Base-by-base conservation (phyloP, 371 early-diverging fungal species). In the Zychaea mexicana region DNA sequence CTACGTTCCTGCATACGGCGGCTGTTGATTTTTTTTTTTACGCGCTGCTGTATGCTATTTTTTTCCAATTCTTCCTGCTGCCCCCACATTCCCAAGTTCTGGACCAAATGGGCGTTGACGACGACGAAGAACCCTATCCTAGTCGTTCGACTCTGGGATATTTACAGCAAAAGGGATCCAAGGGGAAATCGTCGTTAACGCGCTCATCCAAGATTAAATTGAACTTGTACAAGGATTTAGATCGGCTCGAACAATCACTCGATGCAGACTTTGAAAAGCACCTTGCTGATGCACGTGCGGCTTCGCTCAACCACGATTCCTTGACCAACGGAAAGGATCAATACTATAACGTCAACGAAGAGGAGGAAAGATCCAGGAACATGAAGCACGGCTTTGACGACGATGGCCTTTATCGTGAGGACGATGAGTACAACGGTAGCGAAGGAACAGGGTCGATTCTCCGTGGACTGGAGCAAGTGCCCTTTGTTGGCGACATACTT, bases 201-300 rank as follows among this genome's bases (percentile, higher is more conserved):
- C 42, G 58, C 1, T 58, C 59, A n/a, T 26, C 39, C 19, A 22
- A 39, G 3, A n/a, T 64, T n/a, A 58, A 58, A 22, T 49, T 66
- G 19, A 60, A 58, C 27, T 30, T 73, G 2, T 73, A 73, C 21
- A 61, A 63, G 0, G 68, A 73, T 49, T 52, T 73, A 13, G 67
- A 68, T 39, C 57, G 63, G 22, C 61, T 70, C 8, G 76, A 75
- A 39, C 49, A 47, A 24, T 70, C 72, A 13, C 57, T 73, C 2
- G 60, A 70, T 21, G 70, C 61, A 8, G 68, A 72, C 39, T 70
- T 72, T 24, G 61, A 66, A 56, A 55, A 62, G 17, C 65, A 68
- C 47, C 58, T 62, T 45, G 61, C 54, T 17, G 57, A 68, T n/a
- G 61, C 68, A 39, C 66, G 58, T 0, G 59, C 52, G 0, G 52